phyloP scores from a whole-genome alignment of 805 yeast genomes.

The Candida quercuum region DNA sequence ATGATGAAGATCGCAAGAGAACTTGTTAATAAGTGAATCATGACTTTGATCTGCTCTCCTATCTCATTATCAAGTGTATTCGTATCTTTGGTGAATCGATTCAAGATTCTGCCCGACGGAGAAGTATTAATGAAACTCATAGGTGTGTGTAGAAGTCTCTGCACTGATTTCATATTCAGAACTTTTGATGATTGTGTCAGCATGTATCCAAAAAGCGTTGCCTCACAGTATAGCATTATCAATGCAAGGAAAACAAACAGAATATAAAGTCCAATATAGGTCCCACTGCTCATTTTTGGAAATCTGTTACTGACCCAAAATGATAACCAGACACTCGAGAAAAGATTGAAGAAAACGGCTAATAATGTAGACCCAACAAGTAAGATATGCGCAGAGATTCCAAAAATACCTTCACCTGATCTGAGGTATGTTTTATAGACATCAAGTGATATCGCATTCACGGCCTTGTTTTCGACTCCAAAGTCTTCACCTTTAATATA shows the following conservation, averaged over 20 bases:
- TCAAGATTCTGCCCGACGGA: constrained; percentile 77
- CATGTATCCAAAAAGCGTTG: constrained; percentile 9
- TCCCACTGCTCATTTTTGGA: constrained; percentile 39
- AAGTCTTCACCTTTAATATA: too few species aligned
- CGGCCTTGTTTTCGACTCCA: constrained; percentile 35
- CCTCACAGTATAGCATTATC: too few species aligned
- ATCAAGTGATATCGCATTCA: constrained; percentile 28
- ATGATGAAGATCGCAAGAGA: constrained; percentile 55
- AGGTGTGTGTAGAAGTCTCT: constrained; percentile 60
- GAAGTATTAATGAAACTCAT: constrained; percentile 78
- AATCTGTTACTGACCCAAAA: constrained; percentile 66
- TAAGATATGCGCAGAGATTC: constrained; percentile 21
- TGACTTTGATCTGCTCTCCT: constrained; percentile 54
- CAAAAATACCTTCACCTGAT: constrained; percentile 38
- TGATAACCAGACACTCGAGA: constrained; percentile 70
- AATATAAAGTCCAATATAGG: constrained; percentile 66
- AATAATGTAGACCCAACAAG: not conserved
- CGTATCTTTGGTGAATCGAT: constrained; percentile 78
- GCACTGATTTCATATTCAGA: constrained; percentile 42
- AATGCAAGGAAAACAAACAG: constrained; percentile 42
- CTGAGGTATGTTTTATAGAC: constrained; percentile 30
- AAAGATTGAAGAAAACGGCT: constrained; percentile 31
- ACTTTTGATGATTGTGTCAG: constrained; percentile 10
- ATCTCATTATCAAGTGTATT: constrained; percentile 76
- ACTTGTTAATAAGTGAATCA: constrained; percentile 40